Percentiles rank a stretch among this genome's conserved stretches.
Conservation (phyloP, 2,329 filamentous ascomycete genomes). For the Paraphoma sp. region DNA sequence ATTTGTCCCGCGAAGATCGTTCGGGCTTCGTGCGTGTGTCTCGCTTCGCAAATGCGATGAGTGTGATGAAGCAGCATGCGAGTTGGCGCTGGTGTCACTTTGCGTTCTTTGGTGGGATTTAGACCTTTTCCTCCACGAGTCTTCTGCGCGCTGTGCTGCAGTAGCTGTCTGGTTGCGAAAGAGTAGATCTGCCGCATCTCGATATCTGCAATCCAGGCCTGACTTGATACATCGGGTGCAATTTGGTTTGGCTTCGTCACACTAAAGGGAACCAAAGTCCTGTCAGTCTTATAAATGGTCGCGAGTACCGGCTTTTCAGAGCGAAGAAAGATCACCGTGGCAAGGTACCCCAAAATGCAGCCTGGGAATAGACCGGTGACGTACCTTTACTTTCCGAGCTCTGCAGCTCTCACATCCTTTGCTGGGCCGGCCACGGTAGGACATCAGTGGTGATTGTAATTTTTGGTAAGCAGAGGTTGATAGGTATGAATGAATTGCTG, state of each 20-base stretch:
- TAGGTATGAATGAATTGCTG: not conserved
- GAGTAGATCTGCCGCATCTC: slow-evolving; percentile 39
- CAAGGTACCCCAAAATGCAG: too few species aligned
- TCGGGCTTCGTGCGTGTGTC: too few species aligned
- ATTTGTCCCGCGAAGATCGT: too few species aligned
- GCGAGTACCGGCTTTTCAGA: too few species aligned
- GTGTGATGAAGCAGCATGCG: not conserved
- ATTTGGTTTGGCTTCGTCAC: slow-evolving; percentile 39
- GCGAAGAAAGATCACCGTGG: too few species aligned
- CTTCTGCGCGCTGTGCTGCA: slow-evolving; percentile 43
- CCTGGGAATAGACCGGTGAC: not conserved
- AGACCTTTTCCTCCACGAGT: slow-evolving; percentile 42
- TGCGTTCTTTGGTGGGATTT: slow-evolving; percentile 30
- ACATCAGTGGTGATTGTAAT: slow-evolving; percentile 21
- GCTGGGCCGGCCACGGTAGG: slow-evolving; percentile 44
- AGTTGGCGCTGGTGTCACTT: slow-evolving; percentile 12
- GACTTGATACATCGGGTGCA: slow-evolving; percentile 40
- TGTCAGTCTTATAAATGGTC: not conserved
- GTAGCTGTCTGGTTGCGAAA: slow-evolving; percentile 44
- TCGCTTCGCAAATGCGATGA: too few species aligned
- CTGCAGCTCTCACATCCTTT: slow-evolving; percentile 45
- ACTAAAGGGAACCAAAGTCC: slow-evolving; percentile 18
- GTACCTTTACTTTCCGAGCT: slow-evolving; percentile 43
- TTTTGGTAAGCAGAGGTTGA: not conserved
- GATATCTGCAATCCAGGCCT: slow-evolving; percentile 38